Evolutionary conservation across 176 grass and related monocot species (phyloP).

Genomic region (Oryza meyeriana): DNA sequence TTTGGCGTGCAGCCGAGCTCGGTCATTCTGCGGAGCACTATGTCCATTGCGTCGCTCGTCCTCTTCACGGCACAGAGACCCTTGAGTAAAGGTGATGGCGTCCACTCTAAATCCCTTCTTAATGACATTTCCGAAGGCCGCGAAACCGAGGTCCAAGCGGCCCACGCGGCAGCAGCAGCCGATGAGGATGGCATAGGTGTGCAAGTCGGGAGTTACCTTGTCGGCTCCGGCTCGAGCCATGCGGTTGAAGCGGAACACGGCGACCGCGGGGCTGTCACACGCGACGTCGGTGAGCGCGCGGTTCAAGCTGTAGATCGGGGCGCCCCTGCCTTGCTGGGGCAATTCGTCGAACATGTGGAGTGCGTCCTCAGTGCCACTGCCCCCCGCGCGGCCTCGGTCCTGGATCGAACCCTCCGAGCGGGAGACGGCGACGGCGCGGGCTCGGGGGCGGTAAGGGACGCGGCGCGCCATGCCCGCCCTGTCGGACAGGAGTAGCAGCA

Average conservation of each 20-base stretch:
- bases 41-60: neutral
- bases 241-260: neutral
- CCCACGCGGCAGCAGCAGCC: neutral
- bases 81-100: neutral
- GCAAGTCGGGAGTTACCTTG: neutral
- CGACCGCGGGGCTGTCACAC: neutral
- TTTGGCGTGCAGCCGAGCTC: neutral
- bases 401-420: neutral
- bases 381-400: neutral
- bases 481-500: no score
- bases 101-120: constrained; percentile 5
- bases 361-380: neutral
- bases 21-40: neutral
- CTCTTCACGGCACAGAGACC: neutral
- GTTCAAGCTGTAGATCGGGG: no score
- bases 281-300: neutral
- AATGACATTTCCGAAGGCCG: neutral
- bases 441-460: no score
- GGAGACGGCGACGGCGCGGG: neutral
- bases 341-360: neutral
- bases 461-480: neutral
- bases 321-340: neutral
- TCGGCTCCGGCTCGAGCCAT: neutral
- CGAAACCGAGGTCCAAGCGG: neutral
- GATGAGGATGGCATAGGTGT: neutral